Evolutionary conservation across 768 basidiomycete genomes (phyloP), one percentile per base, ranked within the genome.

Genomic region (Naganishia antarctica): DNA sequence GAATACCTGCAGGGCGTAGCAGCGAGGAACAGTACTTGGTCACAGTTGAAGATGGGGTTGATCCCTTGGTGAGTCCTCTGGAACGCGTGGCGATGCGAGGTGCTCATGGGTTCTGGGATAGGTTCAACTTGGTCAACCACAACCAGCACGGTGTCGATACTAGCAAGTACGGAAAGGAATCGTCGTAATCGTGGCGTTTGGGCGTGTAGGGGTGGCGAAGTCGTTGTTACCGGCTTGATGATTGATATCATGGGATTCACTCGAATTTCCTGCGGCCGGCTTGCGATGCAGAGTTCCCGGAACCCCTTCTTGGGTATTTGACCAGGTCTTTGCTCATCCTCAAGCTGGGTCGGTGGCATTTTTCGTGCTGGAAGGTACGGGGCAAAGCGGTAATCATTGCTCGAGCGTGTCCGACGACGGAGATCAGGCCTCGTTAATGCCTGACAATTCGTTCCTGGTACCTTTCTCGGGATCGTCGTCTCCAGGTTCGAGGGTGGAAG

Each of bases 111-210:
- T 58, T 37, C 34, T 50, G 13, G 31, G 6, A 23, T 72, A 94
- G 91, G 92, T 85, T 98, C 80, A 98, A 98, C 81, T 81, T 97
- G 51, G 92, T 93, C 70, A 88, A 93, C 77, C 92, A 96, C 77
- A 86, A 85, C 45, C 79, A 85, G 74, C 92, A 94, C 73, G 91
- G 91, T 2, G 85, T 86, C 9, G 88, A 93, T 71, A 83, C 87
- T 21, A 83, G 86, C 63, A 92, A 91, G 78, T 96, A 94, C 71
- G 61, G 61, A 18, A 29, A 64, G 53, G 43, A 63, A 47, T 63
- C 53, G 34, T 57, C 53, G 34, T 57, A 57, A 57, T 40, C 23
- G 53, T 3, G 37, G 11, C 23, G 13, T 26, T 21, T 5, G 31
- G 31, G 9, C 7, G n/a, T 18, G 18, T 46, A 16, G 4, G n/a